A percentile compares a stretch with the other conserved stretches of the same genome.
Conservation (phyloP, 441 rosid species). For the Pelargonium myrrhifolium region DNA sequence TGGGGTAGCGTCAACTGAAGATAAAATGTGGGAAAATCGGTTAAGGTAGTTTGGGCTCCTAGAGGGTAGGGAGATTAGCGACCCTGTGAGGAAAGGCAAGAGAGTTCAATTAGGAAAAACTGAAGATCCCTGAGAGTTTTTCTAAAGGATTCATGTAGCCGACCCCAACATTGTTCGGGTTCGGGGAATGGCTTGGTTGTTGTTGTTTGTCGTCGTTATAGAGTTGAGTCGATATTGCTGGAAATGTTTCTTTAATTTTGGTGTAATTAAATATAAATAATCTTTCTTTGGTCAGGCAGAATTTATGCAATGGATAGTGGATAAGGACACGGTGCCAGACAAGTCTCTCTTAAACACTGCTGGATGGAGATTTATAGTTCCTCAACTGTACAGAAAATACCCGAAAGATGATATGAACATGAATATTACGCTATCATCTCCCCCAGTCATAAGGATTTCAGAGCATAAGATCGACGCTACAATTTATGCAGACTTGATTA, state of each 20-base stretch:
- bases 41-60: no score
- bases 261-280: slow-evolving; percentile 14
- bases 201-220: no score
- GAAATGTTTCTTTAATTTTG: neutral
- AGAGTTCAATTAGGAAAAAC: no score
- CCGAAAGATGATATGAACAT: slow-evolving; percentile 55
- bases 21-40: no score
- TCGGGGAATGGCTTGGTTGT: no score
- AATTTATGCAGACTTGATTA: slow-evolving; percentile 43
- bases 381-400: slow-evolving; percentile 51
- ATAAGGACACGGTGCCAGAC: slow-evolving; percentile 31
- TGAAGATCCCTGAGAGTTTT: no score
- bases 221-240: no score
- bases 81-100: no score
- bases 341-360: slow-evolving; percentile 61
- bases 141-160: no score
- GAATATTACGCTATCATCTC: slow-evolving; percentile 47
- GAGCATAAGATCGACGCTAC: slow-evolving; percentile 36
- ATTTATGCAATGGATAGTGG: slow-evolving; percentile 51
- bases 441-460: slow-evolving; percentile 45
- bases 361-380: slow-evolving; percentile 61
- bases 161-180: no score
- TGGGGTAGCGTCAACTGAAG: no score
- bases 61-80: no score
- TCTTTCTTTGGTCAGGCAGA: slow-evolving; percentile 45